Percentiles rank a stretch among this genome's conserved stretches.
These are phyloP conservation scores for Colletotrichum sidae DNA, from an alignment of 2,329 filamentous ascomycete species.

Conservation along the genomic window DNA sequence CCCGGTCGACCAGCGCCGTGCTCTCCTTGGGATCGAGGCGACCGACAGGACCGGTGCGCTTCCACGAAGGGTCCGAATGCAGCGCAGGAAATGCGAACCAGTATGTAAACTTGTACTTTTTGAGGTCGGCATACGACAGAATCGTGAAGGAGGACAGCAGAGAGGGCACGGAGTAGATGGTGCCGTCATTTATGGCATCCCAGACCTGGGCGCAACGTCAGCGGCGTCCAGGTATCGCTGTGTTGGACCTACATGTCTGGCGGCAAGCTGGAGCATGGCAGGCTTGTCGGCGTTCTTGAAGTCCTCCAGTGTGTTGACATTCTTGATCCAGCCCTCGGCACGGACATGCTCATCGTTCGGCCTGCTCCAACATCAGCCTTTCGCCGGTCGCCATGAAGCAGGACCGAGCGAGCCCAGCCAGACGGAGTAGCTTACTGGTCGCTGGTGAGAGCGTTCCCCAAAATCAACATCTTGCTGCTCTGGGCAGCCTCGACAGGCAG, in stretches of 20 bases:
- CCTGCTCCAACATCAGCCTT: constrained; percentile 57
- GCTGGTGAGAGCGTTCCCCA: constrained; percentile 85
- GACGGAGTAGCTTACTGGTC: constrained; percentile 73
- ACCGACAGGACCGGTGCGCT: constrained; percentile 64
- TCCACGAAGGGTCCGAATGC: constrained; percentile 89
- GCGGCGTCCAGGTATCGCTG: neutral
- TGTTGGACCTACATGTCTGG: constrained; percentile 73
- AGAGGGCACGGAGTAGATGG: constrained; percentile 94
- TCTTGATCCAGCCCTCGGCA: constrained; percentile 93
- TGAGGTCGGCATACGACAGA: constrained; percentile 93
- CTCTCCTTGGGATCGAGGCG: constrained; percentile 77
- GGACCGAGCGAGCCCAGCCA: constrained; percentile 10
- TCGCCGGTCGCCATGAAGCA: constrained; percentile 37
- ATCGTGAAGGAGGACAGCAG: constrained; percentile 89
- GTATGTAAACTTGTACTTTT: constrained; percentile 98
- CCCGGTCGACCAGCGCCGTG: constrained; percentile 80
- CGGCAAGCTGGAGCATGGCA: constrained; percentile 81
- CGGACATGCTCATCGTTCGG: constrained; percentile 78
- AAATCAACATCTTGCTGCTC: constrained; percentile 90
- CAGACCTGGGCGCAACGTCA: constrained; percentile 73
- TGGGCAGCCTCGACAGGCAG: constrained; percentile 78
- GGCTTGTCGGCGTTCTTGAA: constrained; percentile 87
- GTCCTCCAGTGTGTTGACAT: constrained; percentile 95
- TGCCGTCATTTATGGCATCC: constrained; percentile 97
- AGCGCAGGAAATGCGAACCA: constrained; percentile 97